Percentiles rank a stretch among this genome's conserved stretches.
Evolutionary conservation across 1,284 basidiomycete genomes (phyloP).

Genomic region (Stereum hirsutum): DNA sequence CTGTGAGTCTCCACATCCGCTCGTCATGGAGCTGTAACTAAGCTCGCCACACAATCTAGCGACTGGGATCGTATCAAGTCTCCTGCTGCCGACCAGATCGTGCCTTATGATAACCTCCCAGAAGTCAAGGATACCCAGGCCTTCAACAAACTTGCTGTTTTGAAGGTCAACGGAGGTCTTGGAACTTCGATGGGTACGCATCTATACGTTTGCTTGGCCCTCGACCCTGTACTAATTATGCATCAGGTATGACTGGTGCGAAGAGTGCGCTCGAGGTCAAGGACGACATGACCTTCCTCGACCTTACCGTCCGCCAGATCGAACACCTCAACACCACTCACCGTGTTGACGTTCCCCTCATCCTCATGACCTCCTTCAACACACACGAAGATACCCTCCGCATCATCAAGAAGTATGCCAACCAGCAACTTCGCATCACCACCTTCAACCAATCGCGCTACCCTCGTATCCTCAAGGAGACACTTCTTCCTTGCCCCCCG

Average conservation of each 20-base stretch:
- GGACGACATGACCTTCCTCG: constrained; percentile 97
- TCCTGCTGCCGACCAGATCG: constrained; percentile 83
- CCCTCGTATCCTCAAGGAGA: constrained; percentile 91
- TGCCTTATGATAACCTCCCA: constrained; percentile 71
- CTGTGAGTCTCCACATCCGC: constrained; percentile 50
- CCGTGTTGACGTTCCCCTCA: constrained; percentile 82
- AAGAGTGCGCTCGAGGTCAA: constrained; percentile 86
- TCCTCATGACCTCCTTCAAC: constrained; percentile 99
- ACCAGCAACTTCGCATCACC: constrained; percentile 88
- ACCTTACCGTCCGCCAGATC: constrained; percentile 92
- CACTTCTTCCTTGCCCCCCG: constrained; percentile 78
- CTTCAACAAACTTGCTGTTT: constrained; percentile 88
- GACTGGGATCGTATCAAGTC: constrained; percentile 96
- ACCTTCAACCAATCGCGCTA: constrained; percentile 96
- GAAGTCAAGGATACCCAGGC: constrained; percentile 51
- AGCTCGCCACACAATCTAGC: constrained; percentile 33
- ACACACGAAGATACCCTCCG: constrained; percentile 90
- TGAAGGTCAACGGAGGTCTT: constrained; percentile 97
- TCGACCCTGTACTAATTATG: not conserved
- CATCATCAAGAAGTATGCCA: constrained; percentile 97
- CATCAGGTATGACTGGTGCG: constrained; percentile 77
- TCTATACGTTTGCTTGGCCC: not conserved
- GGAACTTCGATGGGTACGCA: constrained; percentile 83
- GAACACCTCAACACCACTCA: constrained; percentile 71
- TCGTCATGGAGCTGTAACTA: constrained; percentile 6